Evolutionary conservation across 108 stramenopile species (phyloP), one percentile per base, ranked within the genome.

Genomic region (Mediolabrus comicus): DNA sequence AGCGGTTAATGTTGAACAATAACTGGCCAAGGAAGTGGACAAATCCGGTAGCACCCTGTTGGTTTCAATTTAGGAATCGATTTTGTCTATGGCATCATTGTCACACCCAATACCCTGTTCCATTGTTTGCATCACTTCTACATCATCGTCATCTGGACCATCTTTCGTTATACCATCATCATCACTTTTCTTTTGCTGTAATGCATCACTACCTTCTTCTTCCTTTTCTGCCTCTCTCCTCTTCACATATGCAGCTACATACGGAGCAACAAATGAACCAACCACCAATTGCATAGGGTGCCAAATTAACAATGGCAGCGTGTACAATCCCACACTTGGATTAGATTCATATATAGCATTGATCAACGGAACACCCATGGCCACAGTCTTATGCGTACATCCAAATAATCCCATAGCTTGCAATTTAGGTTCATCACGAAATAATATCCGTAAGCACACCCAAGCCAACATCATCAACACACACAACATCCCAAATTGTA

Each of bases 301-400:
- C 86, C 86, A 92, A 49, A 92, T 80, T 29, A 92, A 36, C 38
- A 92, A 34, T 25, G 90, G 90, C 10, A 92, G 63, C 7, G 82
- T 83, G 52, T 88, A 92, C 38, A 83, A 30, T 2, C 82, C 87
- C 19, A 83, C 58, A 13, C 74, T 43, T 13, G 75, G 62, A 53
- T 72, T 68, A 24, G 59, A 75, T 52, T 80, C 84, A 54, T 86
- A 92, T 26, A 92, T 72, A 25, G 87, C 82, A 54, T 73, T 81
- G 36, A 92, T 92, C 32, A 92, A 56, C 9, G 90, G 87, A 22
- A 92, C 75, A 11, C 90, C 90, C 82, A 92, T 65, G 10, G 87
- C 78, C 16, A 92, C 77, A 24, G 87, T 91, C 55, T 91, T 91
- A 54, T 84, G 81, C n/a, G 84, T 81, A 52, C 82, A 84, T 1